phyloP scores from a whole-genome alignment of 202 grass and related monocot genomes.

The Schoenoplectus triqueter region DNA sequence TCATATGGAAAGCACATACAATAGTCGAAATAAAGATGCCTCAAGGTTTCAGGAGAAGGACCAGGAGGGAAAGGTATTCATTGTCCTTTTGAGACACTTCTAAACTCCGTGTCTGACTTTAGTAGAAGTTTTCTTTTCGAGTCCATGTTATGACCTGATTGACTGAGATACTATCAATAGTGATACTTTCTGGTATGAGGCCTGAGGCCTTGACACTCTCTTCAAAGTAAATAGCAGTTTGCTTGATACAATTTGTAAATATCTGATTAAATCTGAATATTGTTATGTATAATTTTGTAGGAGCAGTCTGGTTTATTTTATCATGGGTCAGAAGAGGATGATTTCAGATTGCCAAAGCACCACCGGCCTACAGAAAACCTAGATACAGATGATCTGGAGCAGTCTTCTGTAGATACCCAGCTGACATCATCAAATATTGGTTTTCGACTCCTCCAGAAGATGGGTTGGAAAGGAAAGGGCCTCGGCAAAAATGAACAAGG shows the following conservation, averaged over 20 bases:
- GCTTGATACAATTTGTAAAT: neutral
- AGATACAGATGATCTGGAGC: slow-evolving; percentile 79
- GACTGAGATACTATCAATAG: neutral
- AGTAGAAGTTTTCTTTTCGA: neutral
- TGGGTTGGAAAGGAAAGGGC: slow-evolving; percentile 98
- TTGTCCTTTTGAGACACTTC: neutral
- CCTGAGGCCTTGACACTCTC: neutral
- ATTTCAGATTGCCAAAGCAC: slow-evolving; percentile 73
- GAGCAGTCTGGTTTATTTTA: slow-evolving; percentile 2
- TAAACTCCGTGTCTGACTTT: neutral
- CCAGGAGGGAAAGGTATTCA: neutral
- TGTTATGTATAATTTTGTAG: neutral
- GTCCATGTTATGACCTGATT: neutral
- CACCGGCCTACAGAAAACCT: slow-evolving; percentile 87
- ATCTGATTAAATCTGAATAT: slow-evolving; percentile 12
- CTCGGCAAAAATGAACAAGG: slow-evolving; percentile 98
- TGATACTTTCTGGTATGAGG: neutral
- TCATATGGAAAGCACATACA: slow-evolving; percentile 31
- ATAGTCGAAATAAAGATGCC: slow-evolving; percentile 12
- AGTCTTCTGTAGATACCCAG: slow-evolving; percentile 79
- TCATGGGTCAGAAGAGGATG: slow-evolving; percentile 44
- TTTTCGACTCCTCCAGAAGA: slow-evolving; percentile 88
- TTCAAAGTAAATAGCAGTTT: neutral
- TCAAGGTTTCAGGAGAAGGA: slow-evolving; percentile 2
- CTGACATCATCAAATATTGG: slow-evolving; percentile 79